These are phyloP conservation scores for Pulveroboletus sp. DNA, from an alignment of 768 basidiomycete species.

Conservation along the genomic window DNA sequence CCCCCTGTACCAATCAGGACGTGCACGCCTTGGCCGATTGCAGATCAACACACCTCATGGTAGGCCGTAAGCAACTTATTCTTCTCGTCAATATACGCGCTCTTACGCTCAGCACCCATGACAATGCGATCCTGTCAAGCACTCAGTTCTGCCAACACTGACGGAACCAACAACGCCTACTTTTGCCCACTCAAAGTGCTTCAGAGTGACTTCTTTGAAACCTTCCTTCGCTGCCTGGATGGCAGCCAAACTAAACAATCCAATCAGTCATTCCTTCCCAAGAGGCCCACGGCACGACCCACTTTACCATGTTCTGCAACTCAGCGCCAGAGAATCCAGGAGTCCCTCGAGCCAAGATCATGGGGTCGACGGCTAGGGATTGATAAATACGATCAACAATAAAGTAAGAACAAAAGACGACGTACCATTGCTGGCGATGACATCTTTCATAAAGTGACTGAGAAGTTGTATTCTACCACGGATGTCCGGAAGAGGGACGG, in stretches of 20 bases:
- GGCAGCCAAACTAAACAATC: conserved; percentile 65
- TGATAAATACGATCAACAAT: neutral
- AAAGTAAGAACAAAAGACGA: neutral
- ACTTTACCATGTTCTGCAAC: conserved; percentile 96
- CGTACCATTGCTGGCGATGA: conserved; percentile 57
- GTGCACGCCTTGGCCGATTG: neutral
- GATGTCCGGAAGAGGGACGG: conserved; percentile 92
- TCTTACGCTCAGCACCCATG: conserved; percentile 95
- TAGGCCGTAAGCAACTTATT: conserved; percentile 89
- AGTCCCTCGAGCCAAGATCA: conserved; percentile 87
- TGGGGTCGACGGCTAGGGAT: conserved; percentile 69
- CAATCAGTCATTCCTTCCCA: neutral
- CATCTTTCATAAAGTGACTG: conserved; percentile 82
- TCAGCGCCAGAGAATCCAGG: conserved; percentile 97
- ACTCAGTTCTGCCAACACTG: neutral
- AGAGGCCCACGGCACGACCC: conserved; percentile 25
- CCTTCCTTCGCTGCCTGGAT: conserved; percentile 90
- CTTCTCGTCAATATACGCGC: conserved; percentile 82
- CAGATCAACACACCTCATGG: conserved; percentile 66
- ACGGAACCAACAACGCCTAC: conserved; percentile 33
- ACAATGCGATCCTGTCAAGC: conserved; percentile 77
- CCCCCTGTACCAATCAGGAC: conserved; percentile 49
- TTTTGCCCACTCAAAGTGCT: conserved; percentile 98
- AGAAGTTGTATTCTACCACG: conserved; percentile 92
- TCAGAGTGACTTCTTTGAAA: conserved; percentile 61